phyloP scores from a whole-genome alignment of 2,329 filamentous ascomycete species.

The Phialophora macrospora region DNA sequence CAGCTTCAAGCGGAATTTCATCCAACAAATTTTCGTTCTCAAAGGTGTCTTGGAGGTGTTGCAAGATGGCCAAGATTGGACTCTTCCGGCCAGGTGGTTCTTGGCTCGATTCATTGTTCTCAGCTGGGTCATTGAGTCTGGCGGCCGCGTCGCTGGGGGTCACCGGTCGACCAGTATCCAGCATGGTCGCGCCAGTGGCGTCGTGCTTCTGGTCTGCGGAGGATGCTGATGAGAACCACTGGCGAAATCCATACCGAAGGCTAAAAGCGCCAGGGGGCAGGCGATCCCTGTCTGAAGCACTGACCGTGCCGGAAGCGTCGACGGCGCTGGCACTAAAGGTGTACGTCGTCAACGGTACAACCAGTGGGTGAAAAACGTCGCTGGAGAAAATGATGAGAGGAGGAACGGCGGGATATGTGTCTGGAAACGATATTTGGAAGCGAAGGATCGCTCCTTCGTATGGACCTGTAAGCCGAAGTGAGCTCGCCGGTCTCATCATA shows the following conservation, averaged over 20 bases:
- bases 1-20: slow-evolving; percentile 75
- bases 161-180: neutral
- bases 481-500: slow-evolving; percentile 1
- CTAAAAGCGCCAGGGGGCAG: slow-evolving; percentile 89
- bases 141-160: slow-evolving; percentile 43
- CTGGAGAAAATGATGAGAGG: slow-evolving; percentile 87
- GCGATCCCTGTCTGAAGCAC: slow-evolving; percentile 79
- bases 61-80: slow-evolving; percentile 50
- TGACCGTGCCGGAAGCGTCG: slow-evolving; percentile 67
- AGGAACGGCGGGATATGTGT: slow-evolving; percentile 76
- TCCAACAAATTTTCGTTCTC: slow-evolving; percentile 78
- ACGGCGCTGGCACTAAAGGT: slow-evolving; percentile 75
- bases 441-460: slow-evolving; percentile 86
- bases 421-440: slow-evolving; percentile 85
- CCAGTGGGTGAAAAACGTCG: slow-evolving; percentile 92
- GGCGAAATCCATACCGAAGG: slow-evolving; percentile 84
- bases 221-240: slow-evolving; percentile 71
- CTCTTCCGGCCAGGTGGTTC: slow-evolving; percentile 10
- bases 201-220: slow-evolving; percentile 54
- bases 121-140: neutral
- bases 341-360: slow-evolving; percentile 92
- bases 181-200: slow-evolving; percentile 40
- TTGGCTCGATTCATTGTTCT: slow-evolving; percentile 1
- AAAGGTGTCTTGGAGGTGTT: slow-evolving; percentile 83
- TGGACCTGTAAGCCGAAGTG: slow-evolving; percentile 64